Conservation (phyloP, 1,284 basidiomycete species). For the Papiliotrema terrestris region DNA sequence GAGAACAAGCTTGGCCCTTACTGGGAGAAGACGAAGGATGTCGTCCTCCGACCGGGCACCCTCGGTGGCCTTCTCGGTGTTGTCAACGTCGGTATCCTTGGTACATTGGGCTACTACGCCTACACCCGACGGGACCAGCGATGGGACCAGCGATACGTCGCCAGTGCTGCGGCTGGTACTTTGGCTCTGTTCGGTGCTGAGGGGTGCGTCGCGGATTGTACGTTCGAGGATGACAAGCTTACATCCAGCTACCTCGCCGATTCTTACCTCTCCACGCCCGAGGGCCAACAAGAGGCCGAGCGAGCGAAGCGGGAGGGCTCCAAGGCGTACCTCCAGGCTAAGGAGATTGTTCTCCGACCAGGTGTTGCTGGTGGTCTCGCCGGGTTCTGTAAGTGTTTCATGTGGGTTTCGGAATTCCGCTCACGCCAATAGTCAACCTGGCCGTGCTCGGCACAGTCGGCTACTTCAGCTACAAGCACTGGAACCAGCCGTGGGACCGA, state of each 20-base stretch:
- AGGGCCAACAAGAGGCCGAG: slow-evolving; percentile 59
- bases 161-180: slow-evolving; percentile 56
- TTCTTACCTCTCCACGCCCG: slow-evolving; percentile 60
- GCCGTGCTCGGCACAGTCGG: slow-evolving; percentile 65
- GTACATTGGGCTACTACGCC: slow-evolving; percentile 61
- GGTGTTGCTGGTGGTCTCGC: slow-evolving; percentile 66
- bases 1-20: slow-evolving; percentile 57
- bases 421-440: slow-evolving; percentile 58
- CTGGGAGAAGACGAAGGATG: slow-evolving; percentile 60
- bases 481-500: slow-evolving; percentile 69
- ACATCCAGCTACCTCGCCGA: slow-evolving; percentile 57
- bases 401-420: background rate
- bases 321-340: slow-evolving; percentile 58
- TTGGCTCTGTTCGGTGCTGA: slow-evolving; percentile 61
- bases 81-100: slow-evolving; percentile 69
- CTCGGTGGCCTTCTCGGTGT: slow-evolving; percentile 70
- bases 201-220: slow-evolving; percentile 40
- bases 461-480: slow-evolving; percentile 66
- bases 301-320: slow-evolving; percentile 63
- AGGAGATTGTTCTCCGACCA: slow-evolving; percentile 64
- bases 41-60: slow-evolving; percentile 63
- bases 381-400: slow-evolving; percentile 57
- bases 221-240: slow-evolving; percentile 8
- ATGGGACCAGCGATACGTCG: slow-evolving; percentile 58
- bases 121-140: slow-evolving; percentile 65